A percentile compares a stretch with the other conserved stretches of the same genome.
phyloP scores from a whole-genome alignment of 768 basidiomycete species.

The Dendrothele bispora region DNA sequence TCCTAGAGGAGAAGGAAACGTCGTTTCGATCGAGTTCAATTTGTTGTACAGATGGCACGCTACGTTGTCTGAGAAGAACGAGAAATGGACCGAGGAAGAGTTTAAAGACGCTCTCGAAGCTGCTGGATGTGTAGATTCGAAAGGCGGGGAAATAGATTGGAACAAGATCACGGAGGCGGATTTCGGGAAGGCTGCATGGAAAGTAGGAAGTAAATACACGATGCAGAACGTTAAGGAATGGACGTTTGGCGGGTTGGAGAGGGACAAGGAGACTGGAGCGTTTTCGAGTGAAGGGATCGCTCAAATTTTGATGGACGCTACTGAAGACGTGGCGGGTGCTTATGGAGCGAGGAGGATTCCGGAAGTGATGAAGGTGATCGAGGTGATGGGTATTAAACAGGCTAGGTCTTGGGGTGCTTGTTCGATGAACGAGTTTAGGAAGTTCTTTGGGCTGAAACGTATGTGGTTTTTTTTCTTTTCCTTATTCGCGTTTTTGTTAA shows the following conservation, averaged over 20 bases:
- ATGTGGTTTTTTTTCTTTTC: conserved; percentile 8
- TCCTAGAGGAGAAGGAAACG: conserved; percentile 73
- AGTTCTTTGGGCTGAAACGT: conserved; percentile 48
- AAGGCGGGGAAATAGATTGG: no score
- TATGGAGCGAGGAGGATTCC: conserved; percentile 52
- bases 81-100: conserved; percentile 47
- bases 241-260: conserved; percentile 47
- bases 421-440: conserved; percentile 55
- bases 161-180: background rate
- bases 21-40: conserved; percentile 77
- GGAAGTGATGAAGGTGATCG: conserved; percentile 45
- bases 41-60: conserved; percentile 59
- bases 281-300: conserved; percentile 58
- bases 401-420: conserved; percentile 56
- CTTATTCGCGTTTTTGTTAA: background rate
- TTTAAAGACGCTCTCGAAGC: conserved; percentile 32
- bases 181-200: conserved; percentile 8
- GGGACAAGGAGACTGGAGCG: conserved; percentile 25
- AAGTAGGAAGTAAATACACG: background rate
- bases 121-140: no score
- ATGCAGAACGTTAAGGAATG: conserved; percentile 30
- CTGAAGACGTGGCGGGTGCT: conserved; percentile 42
- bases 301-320: conserved; percentile 44
- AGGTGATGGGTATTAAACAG: conserved; percentile 57
- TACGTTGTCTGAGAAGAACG: conserved; percentile 46